Evolutionary conservation across 495 filamentous ascomycete genomes (phyloP).

Genomic region (Daldinia decipiens): DNA sequence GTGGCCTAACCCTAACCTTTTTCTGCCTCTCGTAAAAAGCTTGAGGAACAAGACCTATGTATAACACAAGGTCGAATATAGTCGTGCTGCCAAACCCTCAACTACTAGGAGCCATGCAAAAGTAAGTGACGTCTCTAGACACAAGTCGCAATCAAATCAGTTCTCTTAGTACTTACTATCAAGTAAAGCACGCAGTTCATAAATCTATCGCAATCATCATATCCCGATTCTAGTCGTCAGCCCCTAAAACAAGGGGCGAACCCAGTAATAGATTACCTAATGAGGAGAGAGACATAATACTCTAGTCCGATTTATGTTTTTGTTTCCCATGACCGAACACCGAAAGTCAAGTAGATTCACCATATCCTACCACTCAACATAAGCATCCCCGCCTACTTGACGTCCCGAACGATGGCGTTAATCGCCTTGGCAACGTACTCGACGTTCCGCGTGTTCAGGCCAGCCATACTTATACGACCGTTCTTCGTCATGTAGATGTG

Average conservation of each 20-base stretch:
- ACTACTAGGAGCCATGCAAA: background rate
- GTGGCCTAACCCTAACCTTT: background rate
- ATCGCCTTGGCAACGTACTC: constrained; percentile 92
- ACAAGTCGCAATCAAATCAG: constrained; percentile 1
- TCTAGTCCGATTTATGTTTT: constrained; percentile 27
- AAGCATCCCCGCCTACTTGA: constrained; percentile 37
- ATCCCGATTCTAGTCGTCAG: constrained; percentile 21
- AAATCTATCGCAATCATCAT: constrained; percentile 22
- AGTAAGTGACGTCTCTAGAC: background rate
- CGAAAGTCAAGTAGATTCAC: constrained; percentile 24
- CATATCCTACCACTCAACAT: constrained; percentile 8
- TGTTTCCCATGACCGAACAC: constrained; percentile 26
- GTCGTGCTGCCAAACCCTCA: background rate
- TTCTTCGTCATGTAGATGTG: constrained; percentile 99
- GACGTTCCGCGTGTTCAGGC: constrained; percentile 88
- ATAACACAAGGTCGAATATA: background rate
- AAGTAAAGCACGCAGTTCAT: background rate
- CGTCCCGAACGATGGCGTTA: constrained; percentile 81
- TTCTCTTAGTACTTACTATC: background rate
- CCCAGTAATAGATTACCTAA: constrained; percentile 23
- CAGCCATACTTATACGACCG: constrained; percentile 95
- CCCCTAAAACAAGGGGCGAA: constrained; percentile 16
- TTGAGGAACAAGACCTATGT: background rate
- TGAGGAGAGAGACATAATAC: constrained; percentile 25
- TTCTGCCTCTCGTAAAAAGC: background rate